phyloP scores from a whole-genome alignment of 176 grass and related monocot genomes.

The Zea luxurians region DNA sequence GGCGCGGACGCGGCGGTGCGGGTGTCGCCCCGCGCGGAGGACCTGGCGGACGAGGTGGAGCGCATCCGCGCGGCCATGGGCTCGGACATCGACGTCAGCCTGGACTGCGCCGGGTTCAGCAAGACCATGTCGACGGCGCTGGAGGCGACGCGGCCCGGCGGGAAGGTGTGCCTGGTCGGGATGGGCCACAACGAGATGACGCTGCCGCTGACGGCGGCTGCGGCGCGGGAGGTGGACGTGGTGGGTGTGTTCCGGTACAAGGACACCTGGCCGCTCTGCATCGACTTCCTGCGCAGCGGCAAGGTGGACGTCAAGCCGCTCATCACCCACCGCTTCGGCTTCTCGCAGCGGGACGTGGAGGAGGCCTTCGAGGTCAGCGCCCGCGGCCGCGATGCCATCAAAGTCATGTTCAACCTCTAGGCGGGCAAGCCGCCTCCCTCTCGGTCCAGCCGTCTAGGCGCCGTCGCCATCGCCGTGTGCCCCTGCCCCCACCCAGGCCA shows the following conservation, averaged over 20 bases:
- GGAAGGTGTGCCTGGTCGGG: constrained; percentile 79
- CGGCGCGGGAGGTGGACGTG: constrained; percentile 75
- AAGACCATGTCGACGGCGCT: constrained; percentile 92
- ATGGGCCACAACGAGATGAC: constrained; percentile 97
- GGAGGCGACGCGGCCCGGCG: constrained; percentile 64
- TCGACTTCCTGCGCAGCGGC: constrained; percentile 62
- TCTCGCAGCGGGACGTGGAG: constrained; percentile 78
- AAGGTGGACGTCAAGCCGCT: constrained; percentile 90
- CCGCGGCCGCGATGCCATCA: constrained; percentile 76
- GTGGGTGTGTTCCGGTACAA: constrained; percentile 88
- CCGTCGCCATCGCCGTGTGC: neutral
- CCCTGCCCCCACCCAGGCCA: neutral
- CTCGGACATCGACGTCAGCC: constrained; percentile 62
- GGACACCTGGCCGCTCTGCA: constrained; percentile 88
- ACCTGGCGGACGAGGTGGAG: constrained; percentile 53
- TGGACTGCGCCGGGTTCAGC: constrained; percentile 85
- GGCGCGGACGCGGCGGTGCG: constrained; percentile 66
- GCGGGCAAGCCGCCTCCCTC: neutral
- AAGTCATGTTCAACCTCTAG: constrained; percentile 99
- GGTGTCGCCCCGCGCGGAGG: constrained; percentile 47
- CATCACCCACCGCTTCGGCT: constrained; percentile 86
- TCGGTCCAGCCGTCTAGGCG: neutral
- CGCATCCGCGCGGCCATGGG: constrained; percentile 60
- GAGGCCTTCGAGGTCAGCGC: constrained; percentile 91
- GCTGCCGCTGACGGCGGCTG: constrained; percentile 79